These are phyloP conservation scores for Aspergillus candidus DNA, from an alignment of 2,329 filamentous ascomycete species.

Conservation along the genomic window DNA sequence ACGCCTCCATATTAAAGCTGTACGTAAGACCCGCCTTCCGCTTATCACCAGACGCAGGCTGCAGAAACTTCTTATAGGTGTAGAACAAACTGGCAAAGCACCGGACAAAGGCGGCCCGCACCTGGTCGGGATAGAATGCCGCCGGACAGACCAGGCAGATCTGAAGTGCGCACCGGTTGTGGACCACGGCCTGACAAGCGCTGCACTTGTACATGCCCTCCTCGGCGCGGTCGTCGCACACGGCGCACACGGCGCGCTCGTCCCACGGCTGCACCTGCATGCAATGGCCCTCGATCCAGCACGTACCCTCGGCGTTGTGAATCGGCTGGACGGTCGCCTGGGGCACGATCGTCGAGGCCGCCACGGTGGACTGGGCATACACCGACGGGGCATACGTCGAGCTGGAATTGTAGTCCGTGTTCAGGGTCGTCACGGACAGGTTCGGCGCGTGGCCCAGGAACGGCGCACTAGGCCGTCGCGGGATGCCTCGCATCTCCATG, in stretches of 20 bases:
- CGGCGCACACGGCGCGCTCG: constrained; percentile 39
- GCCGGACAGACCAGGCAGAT: constrained; percentile 61
- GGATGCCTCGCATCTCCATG: constrained; percentile 57
- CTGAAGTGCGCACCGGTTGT: constrained; percentile 54
- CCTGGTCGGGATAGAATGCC: constrained; percentile 60
- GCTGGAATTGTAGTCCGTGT: constrained; percentile 33
- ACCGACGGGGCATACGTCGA: constrained; percentile 46
- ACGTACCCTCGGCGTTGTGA: constrained; percentile 37
- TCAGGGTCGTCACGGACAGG: constrained; percentile 40
- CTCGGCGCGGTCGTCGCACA: constrained; percentile 54
- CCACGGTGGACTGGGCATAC: constrained; percentile 47
- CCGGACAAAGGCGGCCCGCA: constrained; percentile 62
- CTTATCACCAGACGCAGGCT: constrained; percentile 54
- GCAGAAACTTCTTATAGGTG: constrained; percentile 60
- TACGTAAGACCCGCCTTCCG: constrained; percentile 59
- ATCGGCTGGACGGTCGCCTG: constrained; percentile 34
- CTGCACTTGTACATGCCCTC: constrained; percentile 48
- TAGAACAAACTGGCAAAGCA: constrained; percentile 65
- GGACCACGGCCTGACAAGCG: constrained; percentile 47
- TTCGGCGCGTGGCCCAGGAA: constrained; percentile 59
- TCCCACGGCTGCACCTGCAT: constrained; percentile 41
- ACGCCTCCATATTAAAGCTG: constrained; percentile 61
- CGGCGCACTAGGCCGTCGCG: constrained; percentile 61
- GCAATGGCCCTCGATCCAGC: constrained; percentile 46
- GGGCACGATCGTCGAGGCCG: constrained; percentile 47